phyloP scores from a whole-genome alignment of 257 asterid species.

The Sherardia arvensis region DNA sequence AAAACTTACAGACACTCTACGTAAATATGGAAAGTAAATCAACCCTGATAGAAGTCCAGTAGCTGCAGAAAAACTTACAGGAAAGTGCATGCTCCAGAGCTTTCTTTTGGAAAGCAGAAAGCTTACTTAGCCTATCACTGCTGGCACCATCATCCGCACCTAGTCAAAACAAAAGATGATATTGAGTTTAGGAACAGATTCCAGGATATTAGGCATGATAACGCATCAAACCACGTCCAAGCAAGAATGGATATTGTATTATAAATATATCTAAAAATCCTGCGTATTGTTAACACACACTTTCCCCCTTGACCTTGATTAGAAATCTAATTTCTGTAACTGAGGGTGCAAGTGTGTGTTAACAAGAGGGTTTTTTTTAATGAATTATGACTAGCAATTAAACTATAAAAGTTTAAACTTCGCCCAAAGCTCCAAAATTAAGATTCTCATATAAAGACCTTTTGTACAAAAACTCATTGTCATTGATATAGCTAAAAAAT shows the following conservation, averaged over 20 bases:
- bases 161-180: constrained; percentile 8
- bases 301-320: not conserved
- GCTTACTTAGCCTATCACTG: constrained; percentile 47
- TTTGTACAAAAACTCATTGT: no score
- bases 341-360: no score
- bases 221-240: not conserved
- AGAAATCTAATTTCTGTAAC: not conserved
- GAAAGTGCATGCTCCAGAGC: constrained; percentile 71
- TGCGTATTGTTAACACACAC: not conserved
- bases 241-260: not conserved
- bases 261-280: not conserved
- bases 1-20: not conserved
- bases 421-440: not conserved
- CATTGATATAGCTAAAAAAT: not conserved
- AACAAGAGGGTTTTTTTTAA: no score
- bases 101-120: constrained; percentile 71
- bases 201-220: not conserved
- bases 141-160: constrained; percentile 25
- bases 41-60: not conserved
- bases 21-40: not conserved
- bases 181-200: not conserved
- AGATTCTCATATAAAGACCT: not conserved
- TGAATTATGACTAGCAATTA: no score
- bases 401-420: not conserved
- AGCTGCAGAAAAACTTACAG: constrained; percentile 38